Conservation (phyloP, 768 basidiomycete genomes). For the Suillus plorans region DNA sequence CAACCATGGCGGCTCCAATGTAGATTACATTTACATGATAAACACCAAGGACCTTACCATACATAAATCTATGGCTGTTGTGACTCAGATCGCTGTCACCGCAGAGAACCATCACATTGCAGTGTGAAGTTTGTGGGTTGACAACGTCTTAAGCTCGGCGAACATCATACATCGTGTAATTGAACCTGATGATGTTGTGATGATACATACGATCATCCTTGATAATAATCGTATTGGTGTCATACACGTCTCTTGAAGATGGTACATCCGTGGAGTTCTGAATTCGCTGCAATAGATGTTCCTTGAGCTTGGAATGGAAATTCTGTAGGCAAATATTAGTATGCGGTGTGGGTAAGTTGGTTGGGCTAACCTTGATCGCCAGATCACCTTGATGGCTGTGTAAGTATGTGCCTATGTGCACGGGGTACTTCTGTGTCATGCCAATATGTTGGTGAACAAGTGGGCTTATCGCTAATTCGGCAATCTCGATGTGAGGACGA, state of each 20-base stretch:
- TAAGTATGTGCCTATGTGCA: slow-evolving; percentile 14
- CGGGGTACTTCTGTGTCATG: slow-evolving; percentile 11
- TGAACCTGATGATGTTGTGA: too few relatives aligned
- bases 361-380: not conserved
- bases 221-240: not conserved
- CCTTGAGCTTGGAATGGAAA: not conserved
- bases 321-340: not conserved
- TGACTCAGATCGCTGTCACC: too few relatives aligned
- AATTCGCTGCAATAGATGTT: not conserved
- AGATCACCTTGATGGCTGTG: not conserved
- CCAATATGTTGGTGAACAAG: slow-evolving; percentile 5
- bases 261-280: not conserved
- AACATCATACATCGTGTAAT: too few relatives aligned
- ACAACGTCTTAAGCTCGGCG: too few relatives aligned
- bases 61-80: too few relatives aligned
- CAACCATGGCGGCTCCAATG: not conserved
- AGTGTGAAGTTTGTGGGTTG: too few relatives aligned
- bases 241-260: not conserved
- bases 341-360: too few relatives aligned
- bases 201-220: too few relatives aligned
- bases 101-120: too few relatives aligned
- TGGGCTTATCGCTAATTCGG: not conserved
- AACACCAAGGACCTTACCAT: too few relatives aligned
- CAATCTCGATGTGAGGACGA: not conserved
- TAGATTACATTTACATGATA: not conserved